phyloP scores from a whole-genome alignment of 495 filamentous ascomycete species.

The Penicillium arizonense region DNA sequence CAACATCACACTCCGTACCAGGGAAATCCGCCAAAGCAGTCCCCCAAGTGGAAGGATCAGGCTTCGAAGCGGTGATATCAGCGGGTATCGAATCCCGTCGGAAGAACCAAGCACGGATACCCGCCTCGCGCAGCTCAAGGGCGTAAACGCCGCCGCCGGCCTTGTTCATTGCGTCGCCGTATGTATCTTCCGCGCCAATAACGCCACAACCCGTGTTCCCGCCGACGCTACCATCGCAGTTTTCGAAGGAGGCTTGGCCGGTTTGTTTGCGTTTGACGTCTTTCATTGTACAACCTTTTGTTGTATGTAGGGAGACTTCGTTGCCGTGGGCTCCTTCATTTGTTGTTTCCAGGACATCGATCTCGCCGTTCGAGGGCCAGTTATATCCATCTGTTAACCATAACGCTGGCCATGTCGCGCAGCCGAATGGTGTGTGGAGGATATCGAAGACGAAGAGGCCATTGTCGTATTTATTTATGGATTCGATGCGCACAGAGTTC shows the following conservation, averaged over 20 bases:
- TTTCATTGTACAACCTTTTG: constrained; percentile 40
- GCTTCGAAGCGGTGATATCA: constrained; percentile 32
- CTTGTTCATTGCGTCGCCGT: constrained; percentile 41
- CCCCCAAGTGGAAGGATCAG: constrained; percentile 49
- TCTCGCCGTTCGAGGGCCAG: constrained; percentile 58
- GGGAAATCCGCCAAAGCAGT: constrained; percentile 52
- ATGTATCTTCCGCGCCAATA: constrained; percentile 29
- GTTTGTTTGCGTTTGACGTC: constrained; percentile 43
- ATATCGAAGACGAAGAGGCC: constrained; percentile 58
- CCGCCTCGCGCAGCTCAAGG: constrained; percentile 42
- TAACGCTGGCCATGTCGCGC: constrained; percentile 57
- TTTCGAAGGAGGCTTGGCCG: constrained; percentile 24
- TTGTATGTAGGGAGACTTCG: constrained; percentile 46
- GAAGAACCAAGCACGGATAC: constrained; percentile 53
- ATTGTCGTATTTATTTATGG: constrained; percentile 45
- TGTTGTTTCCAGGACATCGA: constrained; percentile 47
- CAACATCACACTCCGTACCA: constrained; percentile 46
- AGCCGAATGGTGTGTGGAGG: constrained; percentile 48
- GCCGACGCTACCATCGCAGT: constrained; percentile 37
- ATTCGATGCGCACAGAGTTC: constrained; percentile 55
- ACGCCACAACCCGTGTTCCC: constrained; percentile 48
- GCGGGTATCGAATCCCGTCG: constrained; percentile 34
- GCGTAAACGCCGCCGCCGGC: constrained; percentile 53
- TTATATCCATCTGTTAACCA: constrained; percentile 60
- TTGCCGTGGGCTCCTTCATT: constrained; percentile 47